Evolutionary conservation across 1,284 basidiomycete genomes (phyloP).

Genomic region (Naganishia liquefaciens): DNA sequence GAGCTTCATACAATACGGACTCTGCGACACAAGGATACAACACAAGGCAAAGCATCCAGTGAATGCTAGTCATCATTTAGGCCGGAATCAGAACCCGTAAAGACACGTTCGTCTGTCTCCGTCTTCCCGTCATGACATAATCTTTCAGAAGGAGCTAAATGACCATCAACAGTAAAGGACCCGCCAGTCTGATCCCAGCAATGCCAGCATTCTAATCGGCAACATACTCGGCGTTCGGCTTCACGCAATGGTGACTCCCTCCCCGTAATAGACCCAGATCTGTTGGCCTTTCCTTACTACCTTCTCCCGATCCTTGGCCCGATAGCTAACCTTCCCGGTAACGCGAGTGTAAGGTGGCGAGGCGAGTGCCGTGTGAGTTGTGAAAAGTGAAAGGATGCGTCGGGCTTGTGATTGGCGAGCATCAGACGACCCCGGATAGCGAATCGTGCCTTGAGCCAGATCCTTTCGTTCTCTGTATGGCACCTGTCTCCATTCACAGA

Average conservation of each 20-base stretch:
- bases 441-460: constrained; percentile 6
- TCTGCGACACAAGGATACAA: no score
- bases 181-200: no score
- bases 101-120: background rate
- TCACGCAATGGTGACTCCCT: constrained; percentile 2
- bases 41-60: no score
- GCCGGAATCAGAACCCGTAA: background rate
- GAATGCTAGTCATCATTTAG: constrained; percentile 3
- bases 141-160: no score
- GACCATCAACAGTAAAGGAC: no score
- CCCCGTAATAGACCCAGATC: constrained; percentile 11
- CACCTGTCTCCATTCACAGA: no score
- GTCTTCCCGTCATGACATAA: no score
- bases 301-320: constrained; percentile 8
- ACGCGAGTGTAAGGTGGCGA: constrained; percentile 5
- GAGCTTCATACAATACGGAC: no score
- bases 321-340: constrained; percentile 9
- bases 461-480: no score
- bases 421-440: constrained; percentile 1
- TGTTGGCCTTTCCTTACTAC: constrained; percentile 11
- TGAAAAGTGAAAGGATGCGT: constrained; percentile 6
- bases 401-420: constrained; percentile 11
- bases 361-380: constrained; percentile 3
- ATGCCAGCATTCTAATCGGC: background rate
- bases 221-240: constrained; percentile 3